Base-by-base conservation (phyloP, 306 rosid species). In the Hylodesmum podocarpum region DNA sequence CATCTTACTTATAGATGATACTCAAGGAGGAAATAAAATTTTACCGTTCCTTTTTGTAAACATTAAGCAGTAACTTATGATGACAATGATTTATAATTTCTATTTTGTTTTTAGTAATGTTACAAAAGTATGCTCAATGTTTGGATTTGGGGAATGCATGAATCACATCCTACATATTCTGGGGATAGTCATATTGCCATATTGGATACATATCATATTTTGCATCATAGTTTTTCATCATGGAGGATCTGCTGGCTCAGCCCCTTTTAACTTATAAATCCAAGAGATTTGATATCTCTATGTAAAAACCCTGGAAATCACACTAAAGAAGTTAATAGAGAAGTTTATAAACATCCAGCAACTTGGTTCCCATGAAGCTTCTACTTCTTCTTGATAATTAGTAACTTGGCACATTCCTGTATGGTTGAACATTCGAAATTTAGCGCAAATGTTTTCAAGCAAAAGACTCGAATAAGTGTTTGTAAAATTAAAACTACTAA, bases 391-490 rank as follows among this genome's bases (percentile, higher is more conserved):
- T 73, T 7, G 4, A 49, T 72, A 49, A 31, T 62, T 31, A 40
- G 33, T 69, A 25, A 53, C 47, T 44, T 15, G 7, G 54, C 31
- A n/a, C 16, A 16, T 22, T 49, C 8, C 41, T 47, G 53, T 49
- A 62, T 46, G 54, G 50, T 16, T 65, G 44, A 54, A 25, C 40
- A 13, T 65, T 77, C 68, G 41, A 72, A 71, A 13, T 66, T 55
- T 71, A 10, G 72, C 47, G 41, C 54, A 34, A 34, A 41, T 43
- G 2, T 69, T 69, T 69, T 79, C 73, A 33, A 31, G 27, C 70
- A 27, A 66, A 61, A 68, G 47, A 43, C 58, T 65, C 78, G 19
- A 55, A 12, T 15, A 74, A 79, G 33, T 70, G 61, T 70, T 51
- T 61, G 25, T 53, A 50, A 70, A 70, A 37, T 21, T 72, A 58